Conservation (phyloP, 2,329 filamentous ascomycete genomes). For the Zymoseptoria brevis region DNA sequence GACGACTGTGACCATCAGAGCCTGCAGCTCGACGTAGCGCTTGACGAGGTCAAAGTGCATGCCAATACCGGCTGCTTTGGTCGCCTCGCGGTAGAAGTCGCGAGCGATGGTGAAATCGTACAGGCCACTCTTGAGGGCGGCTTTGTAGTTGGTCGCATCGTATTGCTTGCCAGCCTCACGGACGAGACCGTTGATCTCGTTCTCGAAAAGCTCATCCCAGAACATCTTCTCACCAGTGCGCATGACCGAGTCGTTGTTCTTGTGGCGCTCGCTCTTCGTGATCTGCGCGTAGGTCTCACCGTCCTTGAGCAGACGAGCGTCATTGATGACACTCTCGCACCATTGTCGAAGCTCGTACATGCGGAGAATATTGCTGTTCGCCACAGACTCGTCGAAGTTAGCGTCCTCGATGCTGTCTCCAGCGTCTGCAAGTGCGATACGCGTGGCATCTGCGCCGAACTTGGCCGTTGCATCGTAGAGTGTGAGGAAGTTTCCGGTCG, state of each 20-base stretch:
- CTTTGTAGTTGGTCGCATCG: constrained; percentile 69
- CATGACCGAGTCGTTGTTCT: constrained; percentile 53
- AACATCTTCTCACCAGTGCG: constrained; percentile 69
- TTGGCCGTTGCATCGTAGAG: constrained; percentile 78
- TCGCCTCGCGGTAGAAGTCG: constrained; percentile 83
- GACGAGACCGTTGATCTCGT: constrained; percentile 83
- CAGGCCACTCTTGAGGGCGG: constrained; percentile 73
- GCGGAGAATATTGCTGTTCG: constrained; percentile 82
- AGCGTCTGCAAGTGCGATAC: constrained; percentile 86
- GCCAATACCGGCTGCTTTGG: constrained; percentile 65
- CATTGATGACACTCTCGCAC: constrained; percentile 76
- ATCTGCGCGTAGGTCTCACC: constrained; percentile 36
- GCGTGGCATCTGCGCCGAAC: constrained; percentile 86
- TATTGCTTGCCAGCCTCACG: constrained; percentile 73
- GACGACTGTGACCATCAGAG: constrained; percentile 71
- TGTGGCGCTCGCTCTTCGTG: constrained; percentile 37
- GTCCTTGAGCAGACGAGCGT: constrained; percentile 42
- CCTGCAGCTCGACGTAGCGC: constrained; percentile 80
- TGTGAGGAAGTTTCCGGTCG: constrained; percentile 94
- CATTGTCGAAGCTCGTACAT: constrained; percentile 79
- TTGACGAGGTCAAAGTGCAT: constrained; percentile 78
- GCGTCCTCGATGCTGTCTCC: constrained; percentile 92
- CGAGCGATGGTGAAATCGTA: constrained; percentile 87
- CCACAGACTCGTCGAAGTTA: constrained; percentile 94
- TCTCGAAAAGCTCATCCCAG: constrained; percentile 83